A percentile compares a stretch with the other conserved stretches of the same genome.
phyloP scores from a whole-genome alignment of 2,329 filamentous ascomycete species.

The Chrysosporium queenslandicum region DNA sequence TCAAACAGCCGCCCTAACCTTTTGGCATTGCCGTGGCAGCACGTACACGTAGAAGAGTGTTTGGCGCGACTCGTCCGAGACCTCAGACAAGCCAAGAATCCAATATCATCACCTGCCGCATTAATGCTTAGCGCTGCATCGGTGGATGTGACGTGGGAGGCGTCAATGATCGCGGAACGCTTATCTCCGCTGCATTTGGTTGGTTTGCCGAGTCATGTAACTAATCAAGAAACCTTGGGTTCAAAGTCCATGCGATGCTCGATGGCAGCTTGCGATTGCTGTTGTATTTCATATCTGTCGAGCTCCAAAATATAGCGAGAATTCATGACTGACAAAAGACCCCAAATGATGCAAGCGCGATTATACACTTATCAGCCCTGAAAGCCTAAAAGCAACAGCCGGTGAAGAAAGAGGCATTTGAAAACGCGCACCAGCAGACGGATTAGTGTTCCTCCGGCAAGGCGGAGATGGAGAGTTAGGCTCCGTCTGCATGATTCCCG shows the following conservation, averaged over 20 bases:
- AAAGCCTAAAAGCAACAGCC: not conserved
- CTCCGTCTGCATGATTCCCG: not conserved
- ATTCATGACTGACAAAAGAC: not conserved
- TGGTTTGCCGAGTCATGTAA: no score
- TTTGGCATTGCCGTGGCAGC: not conserved
- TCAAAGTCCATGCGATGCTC: no score
- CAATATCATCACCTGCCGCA: not conserved
- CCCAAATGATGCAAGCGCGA: slow-evolving; percentile 1
- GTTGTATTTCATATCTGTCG: not conserved
- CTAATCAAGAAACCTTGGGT: no score
- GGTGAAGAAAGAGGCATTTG: not conserved
- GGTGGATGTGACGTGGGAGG: slow-evolving; percentile 4
- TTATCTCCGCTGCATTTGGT: not conserved
- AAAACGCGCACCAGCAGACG: not conserved
- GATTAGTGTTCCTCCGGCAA: not conserved
- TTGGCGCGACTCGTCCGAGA: slow-evolving; percentile 1
- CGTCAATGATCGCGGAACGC: not conserved
- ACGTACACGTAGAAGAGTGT: not conserved
- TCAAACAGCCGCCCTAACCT: not conserved
- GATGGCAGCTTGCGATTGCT: not conserved
- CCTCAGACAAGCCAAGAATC: slow-evolving; percentile 3
- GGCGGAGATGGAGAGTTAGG: not conserved
- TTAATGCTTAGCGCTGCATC: not conserved
- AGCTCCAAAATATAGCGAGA: not conserved
- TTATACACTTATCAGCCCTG: slow-evolving; percentile 1